Conservation (phyloP, 306 rosid species). For the Begonia masoniana region DNA sequence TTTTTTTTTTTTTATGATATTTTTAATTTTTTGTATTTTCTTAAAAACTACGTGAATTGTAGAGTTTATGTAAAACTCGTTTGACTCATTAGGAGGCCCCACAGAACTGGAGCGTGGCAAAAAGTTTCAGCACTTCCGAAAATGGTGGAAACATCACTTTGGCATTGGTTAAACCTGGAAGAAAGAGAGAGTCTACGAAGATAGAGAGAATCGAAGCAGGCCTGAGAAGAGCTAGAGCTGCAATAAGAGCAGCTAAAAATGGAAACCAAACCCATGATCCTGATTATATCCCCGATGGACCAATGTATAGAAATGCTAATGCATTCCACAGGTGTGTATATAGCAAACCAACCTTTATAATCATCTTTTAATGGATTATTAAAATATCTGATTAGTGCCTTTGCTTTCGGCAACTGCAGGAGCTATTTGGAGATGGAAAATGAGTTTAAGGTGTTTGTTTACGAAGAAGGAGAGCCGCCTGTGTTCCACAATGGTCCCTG, state of each 20-base stretch:
- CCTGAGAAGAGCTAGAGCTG: slow-evolving; percentile 22
- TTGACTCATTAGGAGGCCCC: no score
- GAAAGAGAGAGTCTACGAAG: not conserved
- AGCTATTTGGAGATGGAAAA: slow-evolving; percentile 36
- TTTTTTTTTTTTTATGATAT: no score
- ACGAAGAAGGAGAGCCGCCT: slow-evolving; percentile 33
- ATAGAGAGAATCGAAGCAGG: slow-evolving; percentile 21
- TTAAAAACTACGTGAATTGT: no score
- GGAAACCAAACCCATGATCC: slow-evolving; percentile 24
- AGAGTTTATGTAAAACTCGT: no score
- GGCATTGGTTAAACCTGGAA: no score
- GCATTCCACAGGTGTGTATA: slow-evolving; percentile 29
- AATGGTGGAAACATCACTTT: no score
- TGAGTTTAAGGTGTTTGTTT: slow-evolving; percentile 23
- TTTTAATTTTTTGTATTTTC: no score
- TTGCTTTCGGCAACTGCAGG: slow-evolving; percentile 4
- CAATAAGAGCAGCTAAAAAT: slow-evolving; percentile 26
- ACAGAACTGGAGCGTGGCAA: no score
- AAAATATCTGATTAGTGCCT: no score
- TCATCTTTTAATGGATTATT: no score
- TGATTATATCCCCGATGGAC: slow-evolving; percentile 29
- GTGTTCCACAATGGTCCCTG: slow-evolving; percentile 36
- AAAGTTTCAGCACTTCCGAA: no score
- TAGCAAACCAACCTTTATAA: no score
- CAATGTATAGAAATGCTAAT: slow-evolving; percentile 28